Conservation (phyloP, 495 filamentous ascomycete genomes). For the Immersiella caudata region DNA sequence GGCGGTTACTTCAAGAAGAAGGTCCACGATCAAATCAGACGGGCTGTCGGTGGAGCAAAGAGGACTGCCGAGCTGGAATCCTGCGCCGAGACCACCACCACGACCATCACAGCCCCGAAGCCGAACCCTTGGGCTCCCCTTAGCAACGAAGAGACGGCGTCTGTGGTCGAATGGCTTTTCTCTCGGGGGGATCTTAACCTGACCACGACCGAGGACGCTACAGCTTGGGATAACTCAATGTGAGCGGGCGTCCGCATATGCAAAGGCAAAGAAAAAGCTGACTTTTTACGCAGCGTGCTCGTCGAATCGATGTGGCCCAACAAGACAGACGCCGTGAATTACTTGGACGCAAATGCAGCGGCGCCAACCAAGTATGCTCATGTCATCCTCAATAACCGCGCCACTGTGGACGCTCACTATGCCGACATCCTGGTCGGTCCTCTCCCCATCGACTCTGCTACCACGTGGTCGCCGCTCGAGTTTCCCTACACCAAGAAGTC, state of each 20-base stretch:
- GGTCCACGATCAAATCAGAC: constrained; percentile 29
- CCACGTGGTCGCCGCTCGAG: constrained; percentile 41
- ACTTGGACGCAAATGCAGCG: constrained; percentile 42
- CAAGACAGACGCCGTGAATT: constrained; percentile 54
- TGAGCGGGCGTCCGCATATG: constrained; percentile 11
- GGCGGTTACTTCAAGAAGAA: constrained; percentile 24
- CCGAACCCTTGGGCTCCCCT: constrained; percentile 41
- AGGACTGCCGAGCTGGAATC: constrained; percentile 12
- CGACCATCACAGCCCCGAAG: constrained; percentile 37
- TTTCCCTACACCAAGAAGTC: constrained; percentile 48
- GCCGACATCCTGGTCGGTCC: constrained; percentile 53
- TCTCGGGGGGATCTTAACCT: constrained; percentile 41
- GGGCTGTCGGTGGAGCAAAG: constrained; percentile 29
- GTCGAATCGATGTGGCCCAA: constrained; percentile 56
- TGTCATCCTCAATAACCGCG: constrained; percentile 45
- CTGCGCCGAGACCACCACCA: constrained; percentile 28
- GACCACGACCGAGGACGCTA: constrained; percentile 36
- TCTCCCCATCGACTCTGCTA: constrained; percentile 46
- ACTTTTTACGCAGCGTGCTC: constrained; percentile 27
- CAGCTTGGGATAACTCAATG: constrained; percentile 40
- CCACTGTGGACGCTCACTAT: constrained; percentile 47
- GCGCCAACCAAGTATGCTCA: constrained; percentile 52
- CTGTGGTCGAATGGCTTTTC: constrained; percentile 41
- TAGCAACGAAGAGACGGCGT: constrained; percentile 36
- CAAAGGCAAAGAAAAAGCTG: not conserved